Evolutionary conservation across 768 basidiomycete genomes (phyloP), one percentile per base, ranked within the genome.

Genomic region (Suillus luteus): DNA sequence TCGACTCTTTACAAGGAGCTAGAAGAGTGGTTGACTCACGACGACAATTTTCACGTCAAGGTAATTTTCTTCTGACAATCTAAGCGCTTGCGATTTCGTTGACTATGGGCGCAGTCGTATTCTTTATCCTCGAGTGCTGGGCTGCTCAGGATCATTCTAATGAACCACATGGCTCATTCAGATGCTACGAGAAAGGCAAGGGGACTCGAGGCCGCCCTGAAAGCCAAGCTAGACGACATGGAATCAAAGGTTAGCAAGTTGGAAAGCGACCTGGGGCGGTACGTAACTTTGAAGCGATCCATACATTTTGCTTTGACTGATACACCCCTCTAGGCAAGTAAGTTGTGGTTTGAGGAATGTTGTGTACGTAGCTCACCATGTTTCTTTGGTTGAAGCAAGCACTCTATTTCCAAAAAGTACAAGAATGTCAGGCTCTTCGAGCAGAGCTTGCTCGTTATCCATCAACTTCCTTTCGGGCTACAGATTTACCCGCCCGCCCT

Each of bases 91-190:
- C 9, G 6, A 14, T 41, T n/a, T 65, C 44, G 58, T 66, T 64
- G 37, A 68, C 17, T 55, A 62, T 37, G 57, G 48, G 31, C 41
- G 3, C 72, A 91, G 88, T 79, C 82, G 62, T 83, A 86, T 68
- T 86, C 90, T 33, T 85, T 93, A 52, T 80, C 85, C 67, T 81
- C 93, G 68, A 91, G 90, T 77, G 87, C 90, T 69, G 86, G 88
- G 55, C 84, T 93, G 55, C 81, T 93, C 71, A 87, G 88, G 66
- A 91, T 91, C 60, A 93, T 93, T 73, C 83, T 93, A 62, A 84
- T 89, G 79, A 93, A 93, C 70, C 89, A 92, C 74, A 78, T 86
- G 59, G 88, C 91, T 68, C 90, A 92, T 76, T 89, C 87, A 35
- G 92, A 93, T 72, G 85, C 86, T 65, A 86, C 82, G 73, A 90